phyloP scores from a whole-genome alignment of 2,329 filamentous ascomycete species.

The Monilinia fructigena region DNA sequence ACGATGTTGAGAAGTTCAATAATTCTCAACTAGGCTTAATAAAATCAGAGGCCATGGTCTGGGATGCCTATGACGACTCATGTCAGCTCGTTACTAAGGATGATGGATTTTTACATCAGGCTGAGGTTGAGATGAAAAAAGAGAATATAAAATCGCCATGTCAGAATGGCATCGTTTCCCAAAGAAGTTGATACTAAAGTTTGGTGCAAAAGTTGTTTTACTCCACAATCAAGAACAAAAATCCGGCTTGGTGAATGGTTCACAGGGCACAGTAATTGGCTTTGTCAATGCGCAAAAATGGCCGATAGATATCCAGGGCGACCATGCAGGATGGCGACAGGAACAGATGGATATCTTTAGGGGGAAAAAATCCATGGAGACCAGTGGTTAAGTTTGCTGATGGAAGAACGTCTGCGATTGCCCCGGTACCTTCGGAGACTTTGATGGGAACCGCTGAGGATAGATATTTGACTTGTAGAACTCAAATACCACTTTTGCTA shows the following conservation, averaged over 20 bases:
- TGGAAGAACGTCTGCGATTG: slow-evolving; percentile 24
- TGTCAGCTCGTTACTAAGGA: slow-evolving; percentile 9
- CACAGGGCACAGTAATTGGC: slow-evolving; percentile 34
- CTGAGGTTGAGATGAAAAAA: slow-evolving; percentile 19
- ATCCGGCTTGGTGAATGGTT: slow-evolving; percentile 36
- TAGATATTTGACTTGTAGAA: slow-evolving; percentile 32
- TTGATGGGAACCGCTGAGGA: slow-evolving; percentile 22
- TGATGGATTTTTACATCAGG: slow-evolving; percentile 8
- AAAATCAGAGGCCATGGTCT: slow-evolving; percentile 20
- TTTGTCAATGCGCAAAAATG: slow-evolving; percentile 27
- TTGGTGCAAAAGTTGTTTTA: slow-evolving; percentile 37
- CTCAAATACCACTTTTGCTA: slow-evolving; percentile 72
- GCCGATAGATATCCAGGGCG: neutral
- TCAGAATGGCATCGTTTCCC: slow-evolving; percentile 31
- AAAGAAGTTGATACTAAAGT: slow-evolving; percentile 28
- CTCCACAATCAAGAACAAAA: slow-evolving; percentile 29
- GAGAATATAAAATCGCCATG: slow-evolving; percentile 25
- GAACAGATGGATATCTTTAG: slow-evolving; percentile 10
- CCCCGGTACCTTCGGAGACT: slow-evolving; percentile 22
- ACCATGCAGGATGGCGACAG: slow-evolving; percentile 6
- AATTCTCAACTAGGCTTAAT: slow-evolving; percentile 25
- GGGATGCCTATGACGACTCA: slow-evolving; percentile 28
- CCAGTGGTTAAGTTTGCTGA: slow-evolving; percentile 33
- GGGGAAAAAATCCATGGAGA: neutral
- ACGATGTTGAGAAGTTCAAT: slow-evolving; percentile 30